These are phyloP conservation scores for Cenchrus purpureus DNA, from an alignment of 176 grass and related monocot species.

Conservation along the genomic window DNA sequence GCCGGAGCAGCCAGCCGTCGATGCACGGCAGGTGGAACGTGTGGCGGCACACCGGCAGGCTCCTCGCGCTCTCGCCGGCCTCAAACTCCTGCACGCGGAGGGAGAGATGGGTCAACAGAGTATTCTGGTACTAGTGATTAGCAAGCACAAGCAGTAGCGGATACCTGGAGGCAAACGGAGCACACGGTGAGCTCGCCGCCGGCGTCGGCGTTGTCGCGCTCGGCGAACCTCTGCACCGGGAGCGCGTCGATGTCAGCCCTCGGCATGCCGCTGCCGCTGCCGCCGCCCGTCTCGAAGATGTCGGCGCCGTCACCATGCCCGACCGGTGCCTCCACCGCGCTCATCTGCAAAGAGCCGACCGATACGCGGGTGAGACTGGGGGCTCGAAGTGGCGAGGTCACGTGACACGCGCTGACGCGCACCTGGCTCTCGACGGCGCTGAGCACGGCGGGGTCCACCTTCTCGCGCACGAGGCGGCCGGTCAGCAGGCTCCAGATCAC, in stretches of 20 bases:
- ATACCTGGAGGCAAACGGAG: conserved; percentile 80
- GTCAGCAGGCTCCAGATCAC: conserved; percentile 66
- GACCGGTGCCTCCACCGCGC: conserved; percentile 47
- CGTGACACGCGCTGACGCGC: not conserved
- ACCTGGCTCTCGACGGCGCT: conserved; percentile 76
- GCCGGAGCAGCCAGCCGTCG: conserved; percentile 67
- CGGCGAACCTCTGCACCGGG: conserved; percentile 47
- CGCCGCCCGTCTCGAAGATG: conserved; percentile 63
- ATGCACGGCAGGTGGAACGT: conserved; percentile 67
- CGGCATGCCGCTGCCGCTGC: conserved; percentile 48
- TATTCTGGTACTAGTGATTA: too few species aligned
- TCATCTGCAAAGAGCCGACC: conserved; percentile 50
- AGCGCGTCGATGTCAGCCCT: conserved; percentile 61
- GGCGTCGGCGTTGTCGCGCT: conserved; percentile 38
- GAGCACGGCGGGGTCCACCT: conserved; percentile 68
- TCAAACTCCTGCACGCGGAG: conserved; percentile 54
- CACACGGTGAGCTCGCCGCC: conserved; percentile 52
- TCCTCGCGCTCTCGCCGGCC: conserved; percentile 52
- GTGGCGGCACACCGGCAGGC: conserved; percentile 56
- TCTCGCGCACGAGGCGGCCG: conserved; percentile 70
- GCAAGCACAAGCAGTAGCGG: too few species aligned
- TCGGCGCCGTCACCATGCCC: conserved; percentile 36
- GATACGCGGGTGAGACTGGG: not conserved
- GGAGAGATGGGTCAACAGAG: too few species aligned
- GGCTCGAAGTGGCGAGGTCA: not conserved